Conservation (phyloP, 2,329 filamentous ascomycete species). For the Mycosphaerelloides madeirae region DNA sequence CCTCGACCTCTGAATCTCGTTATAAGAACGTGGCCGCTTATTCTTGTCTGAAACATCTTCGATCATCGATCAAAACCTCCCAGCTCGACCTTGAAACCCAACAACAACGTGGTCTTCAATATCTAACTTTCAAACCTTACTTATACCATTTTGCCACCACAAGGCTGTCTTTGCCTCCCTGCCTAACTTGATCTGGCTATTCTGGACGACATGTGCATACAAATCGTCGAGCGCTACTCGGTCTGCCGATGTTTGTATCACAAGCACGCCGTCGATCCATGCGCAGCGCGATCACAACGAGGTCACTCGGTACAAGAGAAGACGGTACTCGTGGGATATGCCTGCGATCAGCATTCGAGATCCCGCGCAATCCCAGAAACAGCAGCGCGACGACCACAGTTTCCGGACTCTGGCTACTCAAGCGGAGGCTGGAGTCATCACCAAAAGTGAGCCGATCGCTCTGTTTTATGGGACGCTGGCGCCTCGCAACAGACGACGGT, state of each 20-base stretch:
- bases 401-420: slow-evolving; percentile 23
- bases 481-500: too few species aligned
- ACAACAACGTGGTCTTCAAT: too few species aligned
- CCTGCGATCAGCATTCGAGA: slow-evolving; percentile 48
- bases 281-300: slow-evolving; percentile 66
- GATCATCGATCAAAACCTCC: too few species aligned
- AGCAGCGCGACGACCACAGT: slow-evolving; percentile 3
- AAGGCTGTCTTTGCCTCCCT: background rate
- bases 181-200: background rate
- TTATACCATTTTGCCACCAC: too few species aligned
- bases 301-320: slow-evolving; percentile 69
- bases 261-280: slow-evolving; percentile 79
- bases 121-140: too few species aligned
- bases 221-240: slow-evolving; percentile 78
- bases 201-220: slow-evolving; percentile 68
- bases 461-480: too few species aligned
- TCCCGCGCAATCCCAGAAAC: slow-evolving; percentile 7
- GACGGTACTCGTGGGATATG: slow-evolving; percentile 76
- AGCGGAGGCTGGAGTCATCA: slow-evolving; percentile 4
- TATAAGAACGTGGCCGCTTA: background rate
- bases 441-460: too few species aligned
- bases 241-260: slow-evolving; percentile 86
- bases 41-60: background rate
- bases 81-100: background rate
- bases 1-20: background rate